phyloP scores from a whole-genome alignment of 176 grass and related monocot species.

The Poa annua region DNA sequence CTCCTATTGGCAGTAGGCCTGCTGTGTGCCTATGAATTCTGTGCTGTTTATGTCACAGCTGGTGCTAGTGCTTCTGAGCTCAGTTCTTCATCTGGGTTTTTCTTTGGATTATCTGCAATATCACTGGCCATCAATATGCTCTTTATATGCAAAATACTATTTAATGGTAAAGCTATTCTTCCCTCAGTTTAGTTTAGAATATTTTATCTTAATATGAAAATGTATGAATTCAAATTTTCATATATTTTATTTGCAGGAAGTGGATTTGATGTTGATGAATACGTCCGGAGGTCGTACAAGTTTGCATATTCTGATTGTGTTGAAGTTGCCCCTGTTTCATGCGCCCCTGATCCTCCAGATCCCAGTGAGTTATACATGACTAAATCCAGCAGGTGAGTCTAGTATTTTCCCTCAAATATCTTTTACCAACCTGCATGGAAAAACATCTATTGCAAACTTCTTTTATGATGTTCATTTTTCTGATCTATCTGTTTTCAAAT shows the following conservation, averaged over 20 bases:
- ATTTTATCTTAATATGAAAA: constrained; percentile 8
- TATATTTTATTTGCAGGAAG: constrained; percentile 61
- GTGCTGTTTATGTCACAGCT: constrained; percentile 95
- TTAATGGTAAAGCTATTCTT: constrained; percentile 73
- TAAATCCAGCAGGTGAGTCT: constrained; percentile 83
- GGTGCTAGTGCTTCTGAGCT: constrained; percentile 85
- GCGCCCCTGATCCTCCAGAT: constrained; percentile 88
- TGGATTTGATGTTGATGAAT: constrained; percentile 99
- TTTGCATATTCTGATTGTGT: constrained; percentile 99
- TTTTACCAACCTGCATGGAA: not conserved
- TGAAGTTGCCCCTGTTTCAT: constrained; percentile 92
- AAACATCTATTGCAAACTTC: constrained; percentile 2
- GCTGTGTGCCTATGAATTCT: constrained; percentile 93
- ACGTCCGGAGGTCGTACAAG: constrained; percentile 86
- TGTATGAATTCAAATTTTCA: constrained; percentile 9
- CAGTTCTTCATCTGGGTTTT: constrained; percentile 93
- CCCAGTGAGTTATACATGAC: constrained; percentile 93
- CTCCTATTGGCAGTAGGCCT: constrained; percentile 87
- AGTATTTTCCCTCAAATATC: constrained; percentile 28
- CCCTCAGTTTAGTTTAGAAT: constrained; percentile 12
- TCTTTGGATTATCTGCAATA: constrained; percentile 96
- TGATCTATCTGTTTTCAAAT: constrained; percentile 37
- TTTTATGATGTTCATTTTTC: constrained; percentile 35
- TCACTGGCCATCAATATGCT: constrained; percentile 98
- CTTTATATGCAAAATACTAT: constrained; percentile 98